Percentiles rank a stretch among this genome's conserved stretches.
Evolutionary conservation across 179 eudicot species (phyloP).

Genomic region (Beta corolliflora): DNA sequence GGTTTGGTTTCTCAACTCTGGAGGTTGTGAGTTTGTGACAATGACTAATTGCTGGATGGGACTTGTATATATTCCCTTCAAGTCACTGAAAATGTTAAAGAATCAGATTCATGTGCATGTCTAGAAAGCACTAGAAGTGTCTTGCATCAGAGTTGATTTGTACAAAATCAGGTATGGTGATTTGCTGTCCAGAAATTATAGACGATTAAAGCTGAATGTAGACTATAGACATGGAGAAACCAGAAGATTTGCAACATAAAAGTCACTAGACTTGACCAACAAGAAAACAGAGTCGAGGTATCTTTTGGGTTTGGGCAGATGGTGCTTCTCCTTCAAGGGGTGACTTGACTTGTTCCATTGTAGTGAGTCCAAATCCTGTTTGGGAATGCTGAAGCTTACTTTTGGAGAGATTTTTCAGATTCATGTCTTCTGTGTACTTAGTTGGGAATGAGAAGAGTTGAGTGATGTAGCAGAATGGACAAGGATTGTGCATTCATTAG

Average conservation of each 20-base stretch:
- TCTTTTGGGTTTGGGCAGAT: neutral
- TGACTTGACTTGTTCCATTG: no score
- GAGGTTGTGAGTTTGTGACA: neutral
- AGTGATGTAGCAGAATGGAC: neutral
- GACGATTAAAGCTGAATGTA: conserved; percentile 3
- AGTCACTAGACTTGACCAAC: neutral
- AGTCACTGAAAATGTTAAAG: no score
- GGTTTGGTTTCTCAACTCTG: neutral
- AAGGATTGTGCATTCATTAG: neutral
- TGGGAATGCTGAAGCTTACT: neutral
- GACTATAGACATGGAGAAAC: neutral
- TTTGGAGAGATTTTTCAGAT: neutral
- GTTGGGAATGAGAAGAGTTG: neutral
- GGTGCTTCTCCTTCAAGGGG: neutral
- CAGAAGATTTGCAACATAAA: no score
- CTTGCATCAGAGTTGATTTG: neutral
- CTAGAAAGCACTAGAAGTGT: neutral
- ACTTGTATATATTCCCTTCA: neutral
- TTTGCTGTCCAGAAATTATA: neutral
- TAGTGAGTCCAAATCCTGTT: neutral
- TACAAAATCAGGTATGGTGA: neutral
- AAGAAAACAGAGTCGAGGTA: neutral
- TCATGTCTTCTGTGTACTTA: neutral
- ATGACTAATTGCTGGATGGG: neutral
- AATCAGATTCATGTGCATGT: neutral